Evolutionary conservation across 306 rosid species (phyloP).

Genomic region (Trifolium pratense): DNA sequence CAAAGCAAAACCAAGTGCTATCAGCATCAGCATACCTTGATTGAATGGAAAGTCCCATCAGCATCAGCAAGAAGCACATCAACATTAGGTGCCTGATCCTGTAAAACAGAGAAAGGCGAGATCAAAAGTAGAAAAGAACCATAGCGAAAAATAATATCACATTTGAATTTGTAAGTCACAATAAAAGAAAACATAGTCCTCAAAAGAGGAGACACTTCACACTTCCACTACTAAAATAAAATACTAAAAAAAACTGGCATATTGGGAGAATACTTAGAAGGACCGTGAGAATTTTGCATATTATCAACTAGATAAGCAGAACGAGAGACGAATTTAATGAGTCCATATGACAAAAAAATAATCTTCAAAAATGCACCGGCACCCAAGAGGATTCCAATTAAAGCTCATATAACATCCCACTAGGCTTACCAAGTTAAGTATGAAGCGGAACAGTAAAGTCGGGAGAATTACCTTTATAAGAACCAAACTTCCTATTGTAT

Average conservation of each 20-base stretch:
- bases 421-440: background rate
- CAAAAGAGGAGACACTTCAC: slow-evolving; percentile 17
- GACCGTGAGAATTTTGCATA: background rate
- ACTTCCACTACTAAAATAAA: slow-evolving; percentile 9
- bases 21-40: slow-evolving; percentile 86
- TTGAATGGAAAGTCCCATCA: slow-evolving; percentile 72
- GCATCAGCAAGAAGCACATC: slow-evolving; percentile 77
- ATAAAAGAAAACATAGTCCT: background rate
- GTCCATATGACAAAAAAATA: slow-evolving; percentile 2
- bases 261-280: slow-evolving; percentile 7
- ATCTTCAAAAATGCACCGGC: slow-evolving; percentile 4
- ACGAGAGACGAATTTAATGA: slow-evolving; percentile 1
- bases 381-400: background rate
- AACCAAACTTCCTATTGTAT: slow-evolving; percentile 76
- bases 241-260: slow-evolving; percentile 14
- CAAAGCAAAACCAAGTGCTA: slow-evolving; percentile 36
- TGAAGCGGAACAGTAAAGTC: background rate
- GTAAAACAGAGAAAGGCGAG: slow-evolving; percentile 7
- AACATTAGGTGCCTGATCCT: slow-evolving; percentile 75
- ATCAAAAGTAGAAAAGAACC: slow-evolving; percentile 38
- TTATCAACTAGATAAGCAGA: slow-evolving; percentile 5
- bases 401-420: background rate
- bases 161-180: slow-evolving; percentile 22
- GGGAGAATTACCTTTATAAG: slow-evolving; percentile 68
- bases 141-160: slow-evolving; percentile 32